Base-by-base conservation (phyloP, 1,284 basidiomycete species). In the Phenoliferia sp. region DNA sequence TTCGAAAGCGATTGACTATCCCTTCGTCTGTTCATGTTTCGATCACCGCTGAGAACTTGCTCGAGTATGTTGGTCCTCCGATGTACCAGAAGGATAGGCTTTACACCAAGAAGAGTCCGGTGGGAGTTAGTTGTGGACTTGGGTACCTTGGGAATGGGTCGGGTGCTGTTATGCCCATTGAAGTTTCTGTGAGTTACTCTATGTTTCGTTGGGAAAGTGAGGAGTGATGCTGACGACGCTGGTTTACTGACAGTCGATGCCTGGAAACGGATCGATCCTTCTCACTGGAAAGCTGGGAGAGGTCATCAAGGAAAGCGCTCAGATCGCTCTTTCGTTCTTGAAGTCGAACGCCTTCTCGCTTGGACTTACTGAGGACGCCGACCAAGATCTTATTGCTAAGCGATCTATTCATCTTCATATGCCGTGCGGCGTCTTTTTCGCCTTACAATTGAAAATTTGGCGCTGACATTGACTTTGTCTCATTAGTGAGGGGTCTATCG, bases 211-310 rank as follows among this genome's bases (percentile, higher is more conserved):
- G 52, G 39, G 3, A 28, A 9, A 12, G n/a, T 10, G 28, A 55
- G 2, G 26, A 32, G 22, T 29, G 3, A 3, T 22, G 58, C 61
- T 64, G 33, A 60, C 39, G 39, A 44, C 12, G 17, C 26, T 0
- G 12, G 7, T 28, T 31, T 52, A 54, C 26, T 36, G 50, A 29
- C 74, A 93, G 90, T 87, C 86, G 63, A 94, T 94, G 91, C 92
- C 92, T 33, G 93, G 92, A 9, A 94, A 94, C 78, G 94, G 93
- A 16, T 26, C 57, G 57, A 82, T 98, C 3, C 92, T 94, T 76
- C 82, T 98, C 7, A 98, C 95, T 0, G 95, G 95, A 61, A 98
- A 98, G 82, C 88, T 99, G 2, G 95, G 95, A 61, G 95, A 99
- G 76, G 95, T 98, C 68, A 98, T 98, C 78, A 86, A 93, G 65